Evolutionary conservation across 2,329 filamentous ascomycete species (phyloP), one percentile per base, ranked within the genome.

Genomic region (Fusarium nanum): DNA sequence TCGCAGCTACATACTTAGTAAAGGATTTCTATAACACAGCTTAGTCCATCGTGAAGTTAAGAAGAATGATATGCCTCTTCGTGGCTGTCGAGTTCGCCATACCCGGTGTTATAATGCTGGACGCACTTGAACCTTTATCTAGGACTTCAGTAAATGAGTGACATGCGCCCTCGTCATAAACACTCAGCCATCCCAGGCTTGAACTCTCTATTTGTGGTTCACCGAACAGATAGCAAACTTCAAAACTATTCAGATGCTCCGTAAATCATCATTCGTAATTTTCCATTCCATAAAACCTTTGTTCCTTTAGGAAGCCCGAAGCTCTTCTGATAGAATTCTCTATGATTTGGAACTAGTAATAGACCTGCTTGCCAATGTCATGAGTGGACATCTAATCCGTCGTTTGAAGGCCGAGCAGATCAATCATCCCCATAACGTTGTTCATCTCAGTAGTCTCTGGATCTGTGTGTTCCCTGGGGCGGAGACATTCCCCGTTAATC

Each of bases 401-500:
- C 30, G 55, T 56, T 11, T 68, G 59, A 13, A 70, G 64, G 23
- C 72, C 64, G 30, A 79, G 72, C 28, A 60, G 47, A 46, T 64
- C 41, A 30, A 77, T 74, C 52, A 64, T 40, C 16, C 30, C 61
- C 46, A 62, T 64, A 20, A 79, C 64, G 45, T 76, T 76, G 13
- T 71, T 68, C 14, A 65, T 28, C 34, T 79, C 71, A 42, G 77
- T 49, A 5, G 74, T 61, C 56, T 79, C 76, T 18, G 67, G 30
- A 41, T 68, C 67, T 13, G 48, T 37, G 6, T 73, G 37, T 6
- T 56, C 56, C 25, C 49, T 54, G 22, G 60, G 62, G 28, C 48
- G 44, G 30, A 77, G 64, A 28, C 77, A 76, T 7, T 85, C 84
- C 8, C 85, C 85, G 61, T 88, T 86, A 46, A 86, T 78, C 80